phyloP scores from a whole-genome alignment of 768 basidiomycete species.

The Dentipellis fragilis region DNA sequence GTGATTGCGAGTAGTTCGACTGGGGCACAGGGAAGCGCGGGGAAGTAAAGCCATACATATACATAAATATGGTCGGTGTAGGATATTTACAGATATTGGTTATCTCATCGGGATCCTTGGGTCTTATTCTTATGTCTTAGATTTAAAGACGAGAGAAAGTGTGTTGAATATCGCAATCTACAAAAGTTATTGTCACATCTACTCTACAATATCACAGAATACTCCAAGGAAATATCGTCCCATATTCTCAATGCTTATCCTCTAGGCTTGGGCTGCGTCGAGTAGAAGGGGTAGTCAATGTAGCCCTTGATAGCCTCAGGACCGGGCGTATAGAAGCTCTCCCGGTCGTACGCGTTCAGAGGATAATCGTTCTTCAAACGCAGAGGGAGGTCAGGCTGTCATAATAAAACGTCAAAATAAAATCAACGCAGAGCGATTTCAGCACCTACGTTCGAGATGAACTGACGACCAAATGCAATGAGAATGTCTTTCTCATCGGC shows the following conservation, averaged over 20 bases:
- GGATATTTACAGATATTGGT: neutral
- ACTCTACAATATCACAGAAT: no score
- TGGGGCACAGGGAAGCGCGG: neutral
- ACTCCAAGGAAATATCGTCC: no score
- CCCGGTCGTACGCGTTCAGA: constrained; percentile 10
- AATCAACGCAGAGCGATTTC: neutral
- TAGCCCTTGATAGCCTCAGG: constrained; percentile 1
- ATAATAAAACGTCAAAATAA: neutral
- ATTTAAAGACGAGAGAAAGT: no score
- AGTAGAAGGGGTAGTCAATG: constrained; percentile 6
- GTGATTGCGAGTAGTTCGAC: constrained; percentile 56
- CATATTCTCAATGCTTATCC: no score
- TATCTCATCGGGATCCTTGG: no score
- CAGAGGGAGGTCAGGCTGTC: constrained; percentile 12
- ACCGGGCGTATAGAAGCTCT: constrained; percentile 9
- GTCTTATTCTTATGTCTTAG: no score
- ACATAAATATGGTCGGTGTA: neutral
- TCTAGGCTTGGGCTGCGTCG: neutral
- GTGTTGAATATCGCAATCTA: no score
- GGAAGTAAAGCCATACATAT: neutral
- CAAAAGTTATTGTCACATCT: no score
- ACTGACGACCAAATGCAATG: constrained; percentile 28
- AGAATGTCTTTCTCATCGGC: constrained; percentile 26
- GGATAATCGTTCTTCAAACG: constrained; percentile 7
- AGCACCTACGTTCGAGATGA: constrained; percentile 23